Evolutionary conservation across 1,139 yeast species (phyloP).

Genomic region (Saccharomyces hybrid): DNA sequence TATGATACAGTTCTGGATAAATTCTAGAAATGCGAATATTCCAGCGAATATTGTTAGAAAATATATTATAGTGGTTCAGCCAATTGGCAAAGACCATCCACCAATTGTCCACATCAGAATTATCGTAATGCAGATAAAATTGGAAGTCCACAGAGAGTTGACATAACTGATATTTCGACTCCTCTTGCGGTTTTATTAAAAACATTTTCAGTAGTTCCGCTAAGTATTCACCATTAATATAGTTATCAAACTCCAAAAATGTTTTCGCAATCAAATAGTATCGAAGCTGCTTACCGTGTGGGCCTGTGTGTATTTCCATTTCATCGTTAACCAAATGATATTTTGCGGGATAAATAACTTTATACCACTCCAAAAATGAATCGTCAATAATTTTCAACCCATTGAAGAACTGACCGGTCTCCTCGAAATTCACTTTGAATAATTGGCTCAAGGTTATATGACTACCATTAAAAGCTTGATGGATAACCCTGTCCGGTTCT

Average conservation of each 20-base stretch:
- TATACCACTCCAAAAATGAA: conserved; percentile 20
- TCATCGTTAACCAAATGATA: conserved; percentile 10
- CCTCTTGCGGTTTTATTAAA: conserved; percentile 22
- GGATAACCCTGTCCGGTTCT: conserved; percentile 5
- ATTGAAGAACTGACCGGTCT: neutral
- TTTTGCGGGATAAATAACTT: conserved; percentile 14
- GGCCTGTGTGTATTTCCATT: conserved; percentile 3
- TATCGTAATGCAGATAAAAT: conserved; percentile 5
- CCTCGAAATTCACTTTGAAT: neutral
- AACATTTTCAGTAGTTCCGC: conserved; percentile 23
- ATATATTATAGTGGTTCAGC: conserved; percentile 15
- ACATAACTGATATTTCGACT: conserved; percentile 26
- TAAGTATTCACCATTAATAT: conserved; percentile 25
- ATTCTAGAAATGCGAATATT: conserved; percentile 14
- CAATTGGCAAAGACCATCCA: conserved; percentile 16
- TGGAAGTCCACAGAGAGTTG: conserved; percentile 27
- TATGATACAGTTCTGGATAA: conserved; percentile 10
- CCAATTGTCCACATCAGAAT: conserved; percentile 9
- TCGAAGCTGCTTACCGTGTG: conserved; percentile 4
- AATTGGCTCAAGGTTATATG: neutral
- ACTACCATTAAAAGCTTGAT: neutral
- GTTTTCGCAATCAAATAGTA: conserved; percentile 13
- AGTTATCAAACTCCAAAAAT: conserved; percentile 23
- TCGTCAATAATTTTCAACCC: conserved; percentile 8
- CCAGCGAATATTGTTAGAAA: conserved; percentile 20